A percentile compares a stretch with the other conserved stretches of the same genome.
Conservation (phyloP, 2,329 filamentous ascomycete species). For the Neodidymelliopsis sp. region DNA sequence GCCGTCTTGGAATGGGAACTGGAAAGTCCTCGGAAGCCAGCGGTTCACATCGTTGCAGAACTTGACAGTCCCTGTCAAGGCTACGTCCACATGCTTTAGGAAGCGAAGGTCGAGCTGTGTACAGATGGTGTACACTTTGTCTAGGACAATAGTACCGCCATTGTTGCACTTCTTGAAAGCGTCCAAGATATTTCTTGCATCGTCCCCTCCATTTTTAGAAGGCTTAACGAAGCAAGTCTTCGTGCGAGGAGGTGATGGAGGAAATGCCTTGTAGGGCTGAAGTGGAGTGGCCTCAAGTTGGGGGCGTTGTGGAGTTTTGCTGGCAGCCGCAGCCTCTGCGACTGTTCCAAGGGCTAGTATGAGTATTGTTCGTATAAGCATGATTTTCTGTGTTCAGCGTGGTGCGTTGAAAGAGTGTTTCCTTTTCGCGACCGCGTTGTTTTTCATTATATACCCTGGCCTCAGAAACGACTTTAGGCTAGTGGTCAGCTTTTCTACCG, state of each 20-base stretch:
- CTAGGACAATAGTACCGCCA: conserved; percentile 68
- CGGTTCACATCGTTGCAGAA: conserved; percentile 73
- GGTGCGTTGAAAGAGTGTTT: too few species aligned
- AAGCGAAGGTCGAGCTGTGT: conserved; percentile 72
- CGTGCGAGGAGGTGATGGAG: conserved; percentile 40
- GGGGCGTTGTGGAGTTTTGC: conserved; percentile 34
- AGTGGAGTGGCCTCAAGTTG: conserved; percentile 44
- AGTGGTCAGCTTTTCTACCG: too few species aligned
- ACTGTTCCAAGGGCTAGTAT: too few species aligned
- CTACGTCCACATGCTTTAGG: conserved; percentile 68
- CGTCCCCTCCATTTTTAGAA: conserved; percentile 54
- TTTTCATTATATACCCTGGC: too few species aligned
- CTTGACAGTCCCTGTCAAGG: conserved; percentile 66
- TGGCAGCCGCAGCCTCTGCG: neutral
- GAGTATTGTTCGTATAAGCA: too few species aligned
- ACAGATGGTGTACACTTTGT: conserved; percentile 66
- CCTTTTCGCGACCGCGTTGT: too few species aligned
- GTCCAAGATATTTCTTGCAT: conserved; percentile 59
- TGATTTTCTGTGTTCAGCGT: too few species aligned
- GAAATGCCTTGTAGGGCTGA: conserved; percentile 42
- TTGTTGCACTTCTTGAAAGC: conserved; percentile 67
- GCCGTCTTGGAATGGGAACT: conserved; percentile 69
- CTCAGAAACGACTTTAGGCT: too few species aligned
- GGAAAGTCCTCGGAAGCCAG: conserved; percentile 70
- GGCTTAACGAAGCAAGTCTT: conserved; percentile 50